phyloP scores from a whole-genome alignment of 2,329 filamentous ascomycete species.

The Diaporthe longicolla region DNA sequence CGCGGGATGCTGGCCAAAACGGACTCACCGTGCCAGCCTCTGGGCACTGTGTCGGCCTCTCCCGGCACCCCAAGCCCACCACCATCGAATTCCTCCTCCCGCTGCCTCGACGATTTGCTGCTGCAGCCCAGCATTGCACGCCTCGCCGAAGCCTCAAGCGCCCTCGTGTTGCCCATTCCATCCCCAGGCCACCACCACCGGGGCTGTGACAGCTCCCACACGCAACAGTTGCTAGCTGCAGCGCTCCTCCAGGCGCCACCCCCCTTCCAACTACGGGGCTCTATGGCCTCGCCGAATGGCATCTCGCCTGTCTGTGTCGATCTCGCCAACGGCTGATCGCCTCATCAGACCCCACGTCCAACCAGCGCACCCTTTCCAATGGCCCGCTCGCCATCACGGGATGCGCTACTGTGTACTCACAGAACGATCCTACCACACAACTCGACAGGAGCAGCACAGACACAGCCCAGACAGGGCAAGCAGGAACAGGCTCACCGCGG shows the following conservation, averaged over 20 bases:
- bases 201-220: constrained; percentile 8
- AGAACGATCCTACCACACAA: constrained; percentile 34
- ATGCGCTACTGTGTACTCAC: constrained; percentile 17
- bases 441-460: constrained; percentile 24
- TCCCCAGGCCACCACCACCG: neutral
- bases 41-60: constrained; percentile 15
- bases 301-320: constrained; percentile 38
- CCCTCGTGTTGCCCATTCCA: constrained; percentile 34
- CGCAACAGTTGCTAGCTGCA: constrained; percentile 36
- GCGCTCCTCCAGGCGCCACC: constrained; percentile 25
- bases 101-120: constrained; percentile 13
- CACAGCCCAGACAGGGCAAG: neutral
- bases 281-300: constrained; percentile 34
- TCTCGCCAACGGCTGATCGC: constrained; percentile 39
- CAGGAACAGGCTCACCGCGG: neutral
- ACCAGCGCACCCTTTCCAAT: constrained; percentile 33
- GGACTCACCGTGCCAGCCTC: constrained; percentile 18
- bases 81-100: constrained; percentile 23
- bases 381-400: constrained; percentile 33
- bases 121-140: constrained; percentile 17
- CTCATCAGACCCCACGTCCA: constrained; percentile 35
- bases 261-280: constrained; percentile 23
- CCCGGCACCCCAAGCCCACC: constrained; percentile 22
- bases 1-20: constrained; percentile 35
- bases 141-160: constrained; percentile 30